These are phyloP conservation scores for Fusarium begoniae DNA, from an alignment of 2,329 filamentous ascomycete species.

Conservation along the genomic window DNA sequence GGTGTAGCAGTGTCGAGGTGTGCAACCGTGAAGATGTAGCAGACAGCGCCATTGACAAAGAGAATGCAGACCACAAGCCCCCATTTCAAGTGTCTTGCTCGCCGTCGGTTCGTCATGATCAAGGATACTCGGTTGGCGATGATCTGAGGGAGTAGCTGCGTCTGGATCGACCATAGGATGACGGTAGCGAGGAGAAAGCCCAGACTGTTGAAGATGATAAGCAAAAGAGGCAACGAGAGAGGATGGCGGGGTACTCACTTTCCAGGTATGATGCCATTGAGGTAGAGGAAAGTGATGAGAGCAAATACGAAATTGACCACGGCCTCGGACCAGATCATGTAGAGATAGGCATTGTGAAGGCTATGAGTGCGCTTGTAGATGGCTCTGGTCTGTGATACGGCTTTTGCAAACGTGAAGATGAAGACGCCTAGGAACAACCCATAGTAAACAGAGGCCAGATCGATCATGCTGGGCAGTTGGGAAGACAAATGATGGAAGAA, in stretches of 20 bases:
- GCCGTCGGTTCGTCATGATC: slow-evolving; percentile 51
- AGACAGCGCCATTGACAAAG: slow-evolving; percentile 51
- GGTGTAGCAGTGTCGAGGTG: slow-evolving; percentile 38
- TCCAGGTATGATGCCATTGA: slow-evolving; percentile 32
- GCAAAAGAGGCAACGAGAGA: background rate
- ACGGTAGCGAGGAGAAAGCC: slow-evolving; percentile 15
- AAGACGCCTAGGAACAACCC: slow-evolving; percentile 42
- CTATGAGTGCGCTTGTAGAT: slow-evolving; percentile 31
- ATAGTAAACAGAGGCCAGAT: slow-evolving; percentile 39
- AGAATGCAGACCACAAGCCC: slow-evolving; percentile 47
- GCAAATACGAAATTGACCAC: slow-evolving; percentile 41
- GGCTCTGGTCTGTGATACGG: slow-evolving; percentile 30
- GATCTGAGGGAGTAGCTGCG: slow-evolving; percentile 55
- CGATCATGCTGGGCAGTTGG: slow-evolving; percentile 4
- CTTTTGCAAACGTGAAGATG: slow-evolving; percentile 39
- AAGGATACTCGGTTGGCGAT: slow-evolving; percentile 56
- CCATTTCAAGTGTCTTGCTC: slow-evolving; percentile 48
- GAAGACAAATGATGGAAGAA: background rate
- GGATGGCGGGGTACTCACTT: background rate
- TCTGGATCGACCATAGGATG: slow-evolving; percentile 40
- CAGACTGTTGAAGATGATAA: slow-evolving; percentile 1
- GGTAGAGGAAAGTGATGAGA: slow-evolving; percentile 40
- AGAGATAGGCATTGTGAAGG: slow-evolving; percentile 37
- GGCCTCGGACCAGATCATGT: slow-evolving; percentile 42
- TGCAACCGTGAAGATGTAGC: slow-evolving; percentile 52